Conservation (phyloP, 805 yeast genomes). For the Zygotorulaspora florentina region DNA sequence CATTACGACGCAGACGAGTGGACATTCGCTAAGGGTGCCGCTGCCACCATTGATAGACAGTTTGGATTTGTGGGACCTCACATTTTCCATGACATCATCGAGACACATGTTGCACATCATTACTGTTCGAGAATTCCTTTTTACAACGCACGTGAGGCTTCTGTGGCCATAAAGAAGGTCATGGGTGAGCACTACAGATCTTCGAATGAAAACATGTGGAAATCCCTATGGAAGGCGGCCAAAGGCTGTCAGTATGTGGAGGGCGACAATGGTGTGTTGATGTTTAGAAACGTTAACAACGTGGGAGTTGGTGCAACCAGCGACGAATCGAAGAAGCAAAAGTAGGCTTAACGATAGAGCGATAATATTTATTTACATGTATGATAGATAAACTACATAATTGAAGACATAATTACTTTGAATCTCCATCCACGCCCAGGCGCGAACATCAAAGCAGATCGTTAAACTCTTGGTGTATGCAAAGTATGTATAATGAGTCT, state of each 20-base stretch:
- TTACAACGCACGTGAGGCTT: slow-evolving; percentile 78
- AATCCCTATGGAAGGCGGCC: slow-evolving; percentile 55
- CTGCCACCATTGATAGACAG: slow-evolving; percentile 81
- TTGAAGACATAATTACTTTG: background rate
- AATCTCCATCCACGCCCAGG: background rate
- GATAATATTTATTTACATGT: background rate
- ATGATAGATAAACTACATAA: background rate
- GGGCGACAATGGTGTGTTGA: slow-evolving; percentile 59
- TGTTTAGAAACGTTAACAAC: slow-evolving; percentile 71
- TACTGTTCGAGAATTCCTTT: slow-evolving; percentile 81
- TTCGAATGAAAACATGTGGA: slow-evolving; percentile 70
- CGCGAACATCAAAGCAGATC: background rate
- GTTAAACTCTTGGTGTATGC: background rate
- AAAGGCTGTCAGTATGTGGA: slow-evolving; percentile 71
- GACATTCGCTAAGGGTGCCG: slow-evolving; percentile 88
- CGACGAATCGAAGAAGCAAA: slow-evolving; percentile 7
- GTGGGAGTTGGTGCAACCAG: slow-evolving; percentile 41
- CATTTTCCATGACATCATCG: slow-evolving; percentile 84
- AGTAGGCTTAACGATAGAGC: background rate
- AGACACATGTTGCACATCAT: slow-evolving; percentile 87
- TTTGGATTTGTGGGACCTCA: slow-evolving; percentile 75
- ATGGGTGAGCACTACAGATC: slow-evolving; percentile 78
- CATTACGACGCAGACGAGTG: slow-evolving; percentile 73
- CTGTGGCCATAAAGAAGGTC: slow-evolving; percentile 72
- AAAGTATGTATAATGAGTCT: background rate